These are phyloP conservation scores for Verticillium albo-atrum DNA, from an alignment of 2,329 filamentous ascomycete species.

Conservation along the genomic window DNA sequence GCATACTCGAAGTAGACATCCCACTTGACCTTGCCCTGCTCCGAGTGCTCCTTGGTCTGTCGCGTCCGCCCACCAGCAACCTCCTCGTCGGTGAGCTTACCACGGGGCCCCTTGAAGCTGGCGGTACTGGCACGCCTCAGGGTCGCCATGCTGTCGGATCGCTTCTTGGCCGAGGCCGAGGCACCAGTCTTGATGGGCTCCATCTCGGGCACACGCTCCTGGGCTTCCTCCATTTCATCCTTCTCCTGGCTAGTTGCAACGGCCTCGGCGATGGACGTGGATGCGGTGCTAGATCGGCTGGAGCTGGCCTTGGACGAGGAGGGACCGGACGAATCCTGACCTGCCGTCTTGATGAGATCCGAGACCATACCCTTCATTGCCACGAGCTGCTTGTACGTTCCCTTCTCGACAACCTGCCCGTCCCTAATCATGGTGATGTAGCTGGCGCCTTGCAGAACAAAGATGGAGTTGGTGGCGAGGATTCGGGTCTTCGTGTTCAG, in stretches of 20 bases:
- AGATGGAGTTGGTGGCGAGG: constrained; percentile 90
- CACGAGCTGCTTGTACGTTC: constrained; percentile 85
- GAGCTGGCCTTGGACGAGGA: constrained; percentile 38
- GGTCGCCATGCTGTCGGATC: constrained; percentile 70
- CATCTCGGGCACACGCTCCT: constrained; percentile 72
- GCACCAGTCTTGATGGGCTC: constrained; percentile 63
- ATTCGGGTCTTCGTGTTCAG: constrained; percentile 84
- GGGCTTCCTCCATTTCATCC: constrained; percentile 69
- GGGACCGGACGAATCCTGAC: constrained; percentile 45
- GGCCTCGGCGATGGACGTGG: constrained; percentile 51
- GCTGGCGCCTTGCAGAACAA: constrained; percentile 83
- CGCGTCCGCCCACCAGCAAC: constrained; percentile 69
- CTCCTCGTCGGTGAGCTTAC: constrained; percentile 82
- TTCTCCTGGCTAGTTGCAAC: constrained; percentile 49
- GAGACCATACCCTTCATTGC: constrained; percentile 91
- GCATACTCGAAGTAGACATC: constrained; percentile 91
- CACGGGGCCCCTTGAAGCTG: constrained; percentile 80
- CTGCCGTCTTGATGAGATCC: constrained; percentile 74
- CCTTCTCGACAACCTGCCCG: constrained; percentile 77
- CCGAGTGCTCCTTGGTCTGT: constrained; percentile 80
- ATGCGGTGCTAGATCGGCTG: constrained; percentile 48
- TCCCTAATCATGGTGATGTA: constrained; percentile 83
- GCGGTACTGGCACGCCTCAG: constrained; percentile 87
- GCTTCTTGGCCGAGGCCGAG: constrained; percentile 45
- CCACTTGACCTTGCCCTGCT: constrained; percentile 99